Conservation (phyloP, 768 basidiomycete genomes). For the Boletales sp. region DNA sequence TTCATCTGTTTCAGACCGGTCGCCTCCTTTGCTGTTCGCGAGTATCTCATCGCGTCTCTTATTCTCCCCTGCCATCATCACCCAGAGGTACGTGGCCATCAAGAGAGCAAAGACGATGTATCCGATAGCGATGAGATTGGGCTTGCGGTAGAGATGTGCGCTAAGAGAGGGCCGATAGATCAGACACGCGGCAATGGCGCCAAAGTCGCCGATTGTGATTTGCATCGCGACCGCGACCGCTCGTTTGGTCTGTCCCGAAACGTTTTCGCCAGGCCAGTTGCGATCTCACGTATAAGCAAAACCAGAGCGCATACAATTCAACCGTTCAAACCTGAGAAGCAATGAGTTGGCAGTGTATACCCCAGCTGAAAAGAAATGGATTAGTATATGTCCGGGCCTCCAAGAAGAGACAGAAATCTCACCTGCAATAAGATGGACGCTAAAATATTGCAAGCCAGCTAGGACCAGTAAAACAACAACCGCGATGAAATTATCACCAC, state of each 20-base stretch:
- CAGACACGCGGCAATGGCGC: slow-evolving; percentile 54
- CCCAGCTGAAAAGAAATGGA: slow-evolving; percentile 31
- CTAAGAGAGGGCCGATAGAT: slow-evolving; percentile 51
- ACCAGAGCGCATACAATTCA: no score
- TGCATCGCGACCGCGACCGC: slow-evolving; percentile 62
- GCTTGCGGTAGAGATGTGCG: slow-evolving; percentile 46
- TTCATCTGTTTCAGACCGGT: no score
- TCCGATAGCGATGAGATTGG: slow-evolving; percentile 59
- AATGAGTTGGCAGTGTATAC: slow-evolving; percentile 57
- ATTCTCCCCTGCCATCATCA: no score
- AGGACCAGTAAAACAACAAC: neutral
- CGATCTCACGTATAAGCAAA: slow-evolving; percentile 9
- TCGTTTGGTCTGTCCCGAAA: slow-evolving; percentile 66
- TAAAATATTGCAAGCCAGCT: slow-evolving; percentile 53
- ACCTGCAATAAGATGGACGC: no score
- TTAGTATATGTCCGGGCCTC: no score
- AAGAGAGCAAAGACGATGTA: slow-evolving; percentile 35
- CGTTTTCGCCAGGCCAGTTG: slow-evolving; percentile 62
- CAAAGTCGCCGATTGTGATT: slow-evolving; percentile 59
- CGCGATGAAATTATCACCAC: neutral
- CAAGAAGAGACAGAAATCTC: no score
- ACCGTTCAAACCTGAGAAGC: slow-evolving; percentile 28
- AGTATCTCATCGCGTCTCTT: no score
- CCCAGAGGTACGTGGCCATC: no score
- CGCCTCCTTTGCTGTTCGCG: no score